These are phyloP conservation scores for Rasamsonia emersonii DNA, from an alignment of 2,329 filamentous ascomycete genomes.

Conservation along the genomic window DNA sequence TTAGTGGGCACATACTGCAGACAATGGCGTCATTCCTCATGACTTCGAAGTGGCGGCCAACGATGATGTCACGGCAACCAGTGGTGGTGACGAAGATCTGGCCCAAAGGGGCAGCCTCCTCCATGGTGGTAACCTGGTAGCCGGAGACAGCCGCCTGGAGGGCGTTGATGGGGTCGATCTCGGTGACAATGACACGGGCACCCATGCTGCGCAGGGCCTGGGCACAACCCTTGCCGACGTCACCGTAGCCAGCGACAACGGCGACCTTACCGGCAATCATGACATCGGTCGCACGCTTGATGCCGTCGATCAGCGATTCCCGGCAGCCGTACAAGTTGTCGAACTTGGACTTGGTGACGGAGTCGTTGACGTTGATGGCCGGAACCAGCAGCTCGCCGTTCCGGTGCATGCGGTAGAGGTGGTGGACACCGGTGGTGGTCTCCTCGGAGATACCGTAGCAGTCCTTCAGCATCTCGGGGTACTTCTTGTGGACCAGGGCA, in stretches of 20 bases:
- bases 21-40: slow-evolving; percentile 98
- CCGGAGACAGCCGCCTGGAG: slow-evolving; percentile 97
- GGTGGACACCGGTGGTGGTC: slow-evolving; percentile 99
- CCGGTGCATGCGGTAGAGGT: slow-evolving; percentile 98
- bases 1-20: slow-evolving; percentile 60
- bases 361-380: slow-evolving; percentile 99
- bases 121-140: slow-evolving; percentile 96
- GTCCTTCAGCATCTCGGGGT: slow-evolving; percentile 95
- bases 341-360: slow-evolving; percentile 99
- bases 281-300: slow-evolving; percentile 99
- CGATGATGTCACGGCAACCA: slow-evolving; percentile 95
- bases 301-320: slow-evolving; percentile 96
- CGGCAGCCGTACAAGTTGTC: slow-evolving; percentile 99
- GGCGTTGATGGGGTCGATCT: slow-evolving; percentile 98
- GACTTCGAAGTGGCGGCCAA: slow-evolving; percentile 80
- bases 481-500: slow-evolving; percentile 92
- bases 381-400: slow-evolving; percentile 81
- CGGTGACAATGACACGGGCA: slow-evolving; percentile 90
- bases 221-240: slow-evolving; percentile 98
- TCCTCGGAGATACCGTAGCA: slow-evolving; percentile 99
- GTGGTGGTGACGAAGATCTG: slow-evolving; percentile 99
- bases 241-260: slow-evolving; percentile 95
- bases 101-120: slow-evolving; percentile 77
- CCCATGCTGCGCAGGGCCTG: slow-evolving; percentile 95
- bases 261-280: slow-evolving; percentile 99